phyloP scores from a whole-genome alignment of 2,329 filamentous ascomycete genomes.

The Aspergillus fischeri region DNA sequence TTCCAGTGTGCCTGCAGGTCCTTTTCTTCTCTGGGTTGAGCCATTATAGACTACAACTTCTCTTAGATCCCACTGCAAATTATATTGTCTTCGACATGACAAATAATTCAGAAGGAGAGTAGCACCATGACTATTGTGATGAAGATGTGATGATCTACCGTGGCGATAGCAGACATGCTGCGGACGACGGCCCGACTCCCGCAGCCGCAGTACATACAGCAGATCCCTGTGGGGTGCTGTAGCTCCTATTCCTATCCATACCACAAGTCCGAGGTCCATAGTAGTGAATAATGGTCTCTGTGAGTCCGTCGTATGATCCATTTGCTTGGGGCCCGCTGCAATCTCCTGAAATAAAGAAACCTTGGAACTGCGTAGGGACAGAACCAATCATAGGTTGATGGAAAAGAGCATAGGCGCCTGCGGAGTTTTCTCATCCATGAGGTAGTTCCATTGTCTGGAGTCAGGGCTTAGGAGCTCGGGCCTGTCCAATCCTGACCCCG shows the following conservation, averaged over 20 bases:
- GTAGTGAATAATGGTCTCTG: background rate
- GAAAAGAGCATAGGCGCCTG: background rate
- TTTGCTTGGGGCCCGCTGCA: background rate
- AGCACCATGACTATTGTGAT: background rate
- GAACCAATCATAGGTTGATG: background rate
- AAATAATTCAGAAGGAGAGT: background rate
- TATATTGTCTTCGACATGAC: background rate
- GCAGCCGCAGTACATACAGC: constrained; percentile 23
- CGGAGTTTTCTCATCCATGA: no score
- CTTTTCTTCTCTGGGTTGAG: background rate
- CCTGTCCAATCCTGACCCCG: background rate
- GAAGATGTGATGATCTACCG: background rate
- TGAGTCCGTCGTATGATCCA: background rate
- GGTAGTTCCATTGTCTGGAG: no score
- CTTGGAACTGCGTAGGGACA: background rate
- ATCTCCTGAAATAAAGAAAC: background rate
- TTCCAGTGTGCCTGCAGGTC: background rate
- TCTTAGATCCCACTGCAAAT: background rate
- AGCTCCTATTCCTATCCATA: background rate
- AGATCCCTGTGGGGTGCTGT: constrained; percentile 19
- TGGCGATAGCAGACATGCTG: constrained; percentile 1
- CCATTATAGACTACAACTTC: background rate
- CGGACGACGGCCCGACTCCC: constrained; percentile 22
- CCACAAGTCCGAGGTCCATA: no score
- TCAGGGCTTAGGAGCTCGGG: no score